phyloP scores from a whole-genome alignment of 2,329 filamentous ascomycete genomes.

The Rachicladosporium sp. region DNA sequence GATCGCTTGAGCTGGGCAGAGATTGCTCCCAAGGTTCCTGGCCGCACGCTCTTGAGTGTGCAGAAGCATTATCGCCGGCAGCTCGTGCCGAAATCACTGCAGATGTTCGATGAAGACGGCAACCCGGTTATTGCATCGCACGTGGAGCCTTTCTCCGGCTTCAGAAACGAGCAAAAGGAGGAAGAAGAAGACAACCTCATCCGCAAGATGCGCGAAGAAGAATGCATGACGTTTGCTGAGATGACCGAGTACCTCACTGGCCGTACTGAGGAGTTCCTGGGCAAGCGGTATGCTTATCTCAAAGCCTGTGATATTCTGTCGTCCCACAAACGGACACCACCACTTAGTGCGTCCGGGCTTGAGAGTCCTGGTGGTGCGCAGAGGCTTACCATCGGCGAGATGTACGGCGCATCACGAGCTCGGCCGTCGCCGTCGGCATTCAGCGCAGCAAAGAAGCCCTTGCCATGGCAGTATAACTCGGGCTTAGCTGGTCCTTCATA shows the following conservation, averaged over 20 bases:
- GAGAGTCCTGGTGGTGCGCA: too few relatives aligned
- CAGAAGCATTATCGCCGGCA: neutral
- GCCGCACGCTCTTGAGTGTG: constrained; percentile 8
- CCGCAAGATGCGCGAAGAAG: constrained; percentile 27
- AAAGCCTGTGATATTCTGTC: neutral
- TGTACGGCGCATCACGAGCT: too few relatives aligned
- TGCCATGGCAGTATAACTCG: too few relatives aligned
- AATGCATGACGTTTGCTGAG: constrained; percentile 9
- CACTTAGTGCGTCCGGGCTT: too few relatives aligned
- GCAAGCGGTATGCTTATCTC: constrained; percentile 1
- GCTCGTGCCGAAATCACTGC: constrained; percentile 1
- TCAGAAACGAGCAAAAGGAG: too few relatives aligned
- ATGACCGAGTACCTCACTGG: constrained; percentile 3
- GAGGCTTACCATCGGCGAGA: too few relatives aligned
- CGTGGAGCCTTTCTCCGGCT: neutral
- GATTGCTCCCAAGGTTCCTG: constrained; percentile 20
- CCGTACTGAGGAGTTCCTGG: constrained; percentile 1
- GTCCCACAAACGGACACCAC: too few relatives aligned
- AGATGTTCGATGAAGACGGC: constrained; percentile 1
- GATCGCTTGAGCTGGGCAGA: constrained; percentile 16
- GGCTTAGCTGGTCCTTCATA: too few relatives aligned
- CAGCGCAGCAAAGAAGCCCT: too few relatives aligned
- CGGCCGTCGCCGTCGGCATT: too few relatives aligned
- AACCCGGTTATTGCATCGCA: neutral
- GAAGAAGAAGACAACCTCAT: constrained; percentile 18